A percentile compares a stretch with the other conserved stretches of the same genome.
phyloP scores from a whole-genome alignment of 1,139 yeast species.

The Saccharomycopsis hybrid region DNA sequence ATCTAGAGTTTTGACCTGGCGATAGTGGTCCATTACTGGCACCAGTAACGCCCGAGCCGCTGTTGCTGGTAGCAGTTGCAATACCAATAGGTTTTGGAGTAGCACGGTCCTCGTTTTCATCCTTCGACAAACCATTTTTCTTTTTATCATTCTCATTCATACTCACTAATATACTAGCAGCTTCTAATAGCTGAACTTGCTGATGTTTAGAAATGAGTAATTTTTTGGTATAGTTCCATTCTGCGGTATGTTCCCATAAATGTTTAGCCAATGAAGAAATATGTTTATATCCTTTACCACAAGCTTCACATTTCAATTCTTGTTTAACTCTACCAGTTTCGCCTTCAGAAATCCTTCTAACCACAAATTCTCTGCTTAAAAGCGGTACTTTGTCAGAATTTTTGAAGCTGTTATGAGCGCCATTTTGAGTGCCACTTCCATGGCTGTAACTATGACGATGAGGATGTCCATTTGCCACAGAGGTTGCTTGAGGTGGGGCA shows the following conservation, averaged over 20 bases:
- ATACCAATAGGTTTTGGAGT: background rate
- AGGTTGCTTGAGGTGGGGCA: background rate
- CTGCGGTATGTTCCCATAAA: slow-evolving; percentile 86
- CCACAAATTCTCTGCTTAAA: slow-evolving; percentile 68
- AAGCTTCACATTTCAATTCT: slow-evolving; percentile 79
- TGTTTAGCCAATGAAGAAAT: slow-evolving; percentile 73
- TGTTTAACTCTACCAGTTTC: slow-evolving; percentile 80
- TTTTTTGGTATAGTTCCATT: slow-evolving; percentile 82
- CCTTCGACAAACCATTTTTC: background rate
- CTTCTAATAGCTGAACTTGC: slow-evolving; percentile 82
- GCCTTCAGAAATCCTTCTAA: slow-evolving; percentile 76
- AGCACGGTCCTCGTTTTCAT: background rate
- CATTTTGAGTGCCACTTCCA: background rate
- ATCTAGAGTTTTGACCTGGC: background rate
- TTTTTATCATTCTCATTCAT: slow-evolving; percentile 49
- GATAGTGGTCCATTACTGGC: background rate
- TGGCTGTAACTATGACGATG: background rate
- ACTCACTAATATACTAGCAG: slow-evolving; percentile 78
- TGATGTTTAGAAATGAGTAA: slow-evolving; percentile 81
- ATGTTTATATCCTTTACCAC: slow-evolving; percentile 87
- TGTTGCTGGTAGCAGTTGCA: background rate
- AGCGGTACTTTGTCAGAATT: slow-evolving; percentile 34
- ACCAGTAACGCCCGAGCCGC: background rate
- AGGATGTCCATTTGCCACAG: background rate
- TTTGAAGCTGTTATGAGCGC: background rate